Evolutionary conservation across 352 stramenopile genomes (phyloP).

Genomic region (Pythium coloratum): DNA sequence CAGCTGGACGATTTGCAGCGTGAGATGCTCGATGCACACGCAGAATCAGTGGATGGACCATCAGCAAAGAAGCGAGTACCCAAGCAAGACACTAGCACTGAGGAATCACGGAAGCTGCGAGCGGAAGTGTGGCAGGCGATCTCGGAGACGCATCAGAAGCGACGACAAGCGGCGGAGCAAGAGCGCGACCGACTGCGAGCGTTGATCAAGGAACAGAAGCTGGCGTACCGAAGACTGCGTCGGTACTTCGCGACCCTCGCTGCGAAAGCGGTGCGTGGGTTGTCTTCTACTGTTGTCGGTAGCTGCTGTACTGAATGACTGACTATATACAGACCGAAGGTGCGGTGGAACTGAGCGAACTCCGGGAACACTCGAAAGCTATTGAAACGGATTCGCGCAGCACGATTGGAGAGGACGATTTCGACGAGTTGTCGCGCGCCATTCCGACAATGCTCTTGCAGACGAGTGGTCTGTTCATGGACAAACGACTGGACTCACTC

Average conservation of each 20-base stretch:
- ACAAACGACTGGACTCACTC: constrained; percentile 8
- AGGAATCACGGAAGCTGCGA: constrained; percentile 11
- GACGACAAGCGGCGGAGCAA: constrained; percentile 11
- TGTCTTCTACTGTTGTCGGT: too few species aligned
- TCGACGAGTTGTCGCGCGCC: constrained; percentile 12
- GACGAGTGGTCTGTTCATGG: constrained; percentile 10
- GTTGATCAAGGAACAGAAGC: constrained; percentile 15
- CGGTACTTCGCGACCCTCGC: constrained; percentile 6
- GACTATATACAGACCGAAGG: too few species aligned
- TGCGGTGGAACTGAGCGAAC: not conserved
- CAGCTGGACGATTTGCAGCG: constrained; percentile 28
- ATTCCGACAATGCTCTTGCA: constrained; percentile 13
- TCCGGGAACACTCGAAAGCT: not conserved
- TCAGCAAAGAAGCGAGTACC: constrained; percentile 4
- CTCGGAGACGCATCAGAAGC: constrained; percentile 11
- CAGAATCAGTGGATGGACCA: not conserved
- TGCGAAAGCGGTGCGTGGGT: not conserved
- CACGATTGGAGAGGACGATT: constrained; percentile 3
- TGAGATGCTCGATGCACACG: not conserved
- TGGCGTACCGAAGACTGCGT: constrained; percentile 11
- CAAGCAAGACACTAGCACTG: not conserved
- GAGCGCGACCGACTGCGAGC: constrained; percentile 11
- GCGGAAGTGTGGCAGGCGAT: constrained; percentile 18
- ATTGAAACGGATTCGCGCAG: too few species aligned
- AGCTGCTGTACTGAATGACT: too few species aligned